These are phyloP conservation scores for Aureobasidium namibiae DNA, from an alignment of 2,329 filamentous ascomycete genomes.

Conservation along the genomic window DNA sequence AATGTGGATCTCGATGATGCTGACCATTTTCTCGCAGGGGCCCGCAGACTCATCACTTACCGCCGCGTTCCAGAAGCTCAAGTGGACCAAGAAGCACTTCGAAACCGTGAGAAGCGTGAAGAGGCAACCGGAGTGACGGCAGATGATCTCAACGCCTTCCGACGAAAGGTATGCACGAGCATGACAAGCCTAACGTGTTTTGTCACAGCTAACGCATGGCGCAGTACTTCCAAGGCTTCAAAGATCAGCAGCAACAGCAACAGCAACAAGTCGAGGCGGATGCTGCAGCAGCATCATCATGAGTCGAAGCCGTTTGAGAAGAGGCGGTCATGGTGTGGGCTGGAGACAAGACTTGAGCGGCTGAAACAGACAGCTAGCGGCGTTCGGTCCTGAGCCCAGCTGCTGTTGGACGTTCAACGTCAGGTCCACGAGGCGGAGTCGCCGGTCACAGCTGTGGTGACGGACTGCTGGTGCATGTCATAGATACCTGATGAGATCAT, in stretches of 20 bases:
- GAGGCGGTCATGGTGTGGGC: neutral
- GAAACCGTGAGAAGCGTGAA: conserved; percentile 20
- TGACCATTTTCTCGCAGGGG: conserved; percentile 51
- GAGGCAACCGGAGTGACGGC: conserved; percentile 43
- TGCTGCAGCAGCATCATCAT: neutral
- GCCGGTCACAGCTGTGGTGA: neutral
- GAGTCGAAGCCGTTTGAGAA: conserved; percentile 1
- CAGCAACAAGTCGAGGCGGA: neutral
- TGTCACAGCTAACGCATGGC: conserved; percentile 8
- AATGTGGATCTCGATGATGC: neutral
- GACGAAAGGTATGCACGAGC: conserved; percentile 38
- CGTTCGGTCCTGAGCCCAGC: neutral
- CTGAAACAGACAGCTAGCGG: conserved; percentile 7
- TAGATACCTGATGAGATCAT: neutral
- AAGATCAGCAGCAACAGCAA: conserved; percentile 12
- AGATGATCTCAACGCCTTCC: conserved; percentile 60
- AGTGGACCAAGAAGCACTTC: conserved; percentile 34
- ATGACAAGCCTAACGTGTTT: neutral
- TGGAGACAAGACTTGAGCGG: conserved; percentile 7
- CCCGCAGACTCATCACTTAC: conserved; percentile 81
- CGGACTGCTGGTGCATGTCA: neutral
- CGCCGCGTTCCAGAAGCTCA: conserved; percentile 54
- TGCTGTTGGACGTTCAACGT: conserved; percentile 2
- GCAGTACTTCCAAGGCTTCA: conserved; percentile 31
- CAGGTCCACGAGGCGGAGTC: neutral